Evolutionary conservation across 768 basidiomycete species (phyloP).

Genomic region (Leucocoprinus leucothites): DNA sequence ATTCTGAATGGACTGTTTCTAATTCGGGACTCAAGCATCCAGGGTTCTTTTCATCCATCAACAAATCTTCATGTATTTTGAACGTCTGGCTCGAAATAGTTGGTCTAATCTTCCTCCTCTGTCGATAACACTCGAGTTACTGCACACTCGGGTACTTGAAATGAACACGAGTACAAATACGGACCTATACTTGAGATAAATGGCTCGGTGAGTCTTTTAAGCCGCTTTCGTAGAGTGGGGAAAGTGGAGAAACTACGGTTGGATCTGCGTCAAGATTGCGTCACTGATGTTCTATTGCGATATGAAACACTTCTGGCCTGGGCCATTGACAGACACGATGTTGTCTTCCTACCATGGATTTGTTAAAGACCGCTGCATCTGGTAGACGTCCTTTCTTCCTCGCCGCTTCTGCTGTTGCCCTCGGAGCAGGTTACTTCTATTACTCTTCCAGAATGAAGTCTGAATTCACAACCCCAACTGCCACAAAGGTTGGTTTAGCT

Average conservation of each 20-base stretch:
- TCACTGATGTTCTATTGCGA: not conserved
- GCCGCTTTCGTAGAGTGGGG: not conserved
- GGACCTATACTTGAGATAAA: too few relatives aligned
- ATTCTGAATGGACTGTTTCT: too few relatives aligned
- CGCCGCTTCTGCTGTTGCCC: conserved; percentile 2
- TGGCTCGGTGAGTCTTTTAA: not conserved
- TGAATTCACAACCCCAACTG: not conserved
- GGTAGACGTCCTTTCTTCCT: conserved; percentile 4
- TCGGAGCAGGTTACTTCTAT: conserved; percentile 6
- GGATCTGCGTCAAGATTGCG: not conserved
- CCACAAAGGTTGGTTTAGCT: conserved; percentile 20
- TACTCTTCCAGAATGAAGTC: not conserved
- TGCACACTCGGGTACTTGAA: too few relatives aligned
- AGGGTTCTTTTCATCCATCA: too few relatives aligned
- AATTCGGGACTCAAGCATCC: too few relatives aligned
- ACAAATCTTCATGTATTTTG: too few relatives aligned
- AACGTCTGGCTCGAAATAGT: too few relatives aligned
- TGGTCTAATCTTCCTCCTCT: too few relatives aligned
- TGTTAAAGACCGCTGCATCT: not conserved
- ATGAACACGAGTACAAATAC: too few relatives aligned
- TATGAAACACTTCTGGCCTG: not conserved
- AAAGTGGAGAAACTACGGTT: not conserved
- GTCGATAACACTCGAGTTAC: too few relatives aligned
- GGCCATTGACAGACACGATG: not conserved
- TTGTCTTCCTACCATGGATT: not conserved